Evolutionary conservation across 2,329 filamentous ascomycete species (phyloP), one percentile per base, ranked within the genome.

Genomic region (Calycina marina): DNA sequence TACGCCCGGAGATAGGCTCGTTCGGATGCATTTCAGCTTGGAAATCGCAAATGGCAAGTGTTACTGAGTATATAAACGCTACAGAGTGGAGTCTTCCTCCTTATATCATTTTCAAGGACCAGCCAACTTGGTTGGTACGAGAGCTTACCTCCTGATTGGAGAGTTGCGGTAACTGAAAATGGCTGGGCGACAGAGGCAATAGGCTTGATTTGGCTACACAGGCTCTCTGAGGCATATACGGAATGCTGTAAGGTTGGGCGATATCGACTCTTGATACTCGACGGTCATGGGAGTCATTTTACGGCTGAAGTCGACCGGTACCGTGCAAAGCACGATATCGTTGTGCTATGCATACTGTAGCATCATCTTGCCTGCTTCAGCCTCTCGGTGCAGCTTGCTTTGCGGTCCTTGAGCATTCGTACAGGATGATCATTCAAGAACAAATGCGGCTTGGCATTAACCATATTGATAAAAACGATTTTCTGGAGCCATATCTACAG

Each of bases 31-130:
- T 14, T 35, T 10, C 34, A 51, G 32, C 43, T 37, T 34, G 38
- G 39, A 9, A 51, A 48, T 36, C 22, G 41, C n/a, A 39, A 51
- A 39, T 52, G 32, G 41, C 37, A 13, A 50, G 43, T 31, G 28
- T 40, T 10, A 51, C 51, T 25, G 10, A 47, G 15, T 32, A 18
- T 9, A 35, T 51, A 15, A 47, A 42, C 34, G 32, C 44, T 13
- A 9, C 12, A 6, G 41, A 44, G 9, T 51, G 32, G 35, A 22
- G 25, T 11, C 14, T 51, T 16, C 44, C 38, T 17, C 42, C 36
- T 15, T 44, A 44, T 14, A 44, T 52, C 14, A 49, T 51, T 34
- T 38, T 52, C 16, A 30, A 25, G 32, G 42, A 30, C n/a, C 28
- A 45, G 30, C 20, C 6, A 8, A 4, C 30, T 17, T 6, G 11